phyloP scores from a whole-genome alignment of 1,284 basidiomycete species.

The Rhizoctonia solani region DNA sequence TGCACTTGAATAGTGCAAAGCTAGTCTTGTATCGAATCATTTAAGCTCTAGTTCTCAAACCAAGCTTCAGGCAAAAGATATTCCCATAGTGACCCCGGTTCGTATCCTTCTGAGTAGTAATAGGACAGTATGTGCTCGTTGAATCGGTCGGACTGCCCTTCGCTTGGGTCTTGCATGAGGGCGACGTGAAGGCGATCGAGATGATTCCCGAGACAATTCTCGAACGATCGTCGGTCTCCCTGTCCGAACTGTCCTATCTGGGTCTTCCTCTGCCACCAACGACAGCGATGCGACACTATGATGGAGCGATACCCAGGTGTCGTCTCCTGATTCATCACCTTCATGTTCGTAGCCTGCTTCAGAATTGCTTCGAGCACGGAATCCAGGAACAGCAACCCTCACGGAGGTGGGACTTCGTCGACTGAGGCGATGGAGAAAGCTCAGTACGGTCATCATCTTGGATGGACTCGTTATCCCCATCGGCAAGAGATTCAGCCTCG shows the following conservation, averaged over 20 bases:
- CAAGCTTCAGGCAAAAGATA: constrained; percentile 27
- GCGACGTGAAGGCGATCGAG: constrained; percentile 31
- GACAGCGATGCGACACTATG: constrained; percentile 32
- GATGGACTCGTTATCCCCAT: constrained; percentile 21
- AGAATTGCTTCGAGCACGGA: background rate
- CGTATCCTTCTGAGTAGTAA: background rate
- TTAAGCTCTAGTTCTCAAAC: too few relatives aligned
- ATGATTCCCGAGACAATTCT: constrained; percentile 27
- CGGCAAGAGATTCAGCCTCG: constrained; percentile 34
- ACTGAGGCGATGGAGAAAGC: background rate
- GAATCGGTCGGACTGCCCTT: constrained; percentile 7
- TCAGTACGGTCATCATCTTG: constrained; percentile 15
- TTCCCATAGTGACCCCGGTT: constrained; percentile 27
- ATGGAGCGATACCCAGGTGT: constrained; percentile 22
- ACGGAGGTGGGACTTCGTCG: constrained; percentile 2
- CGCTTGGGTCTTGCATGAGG: constrained; percentile 29
- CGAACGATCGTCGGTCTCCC: constrained; percentile 23
- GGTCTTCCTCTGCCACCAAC: constrained; percentile 7
- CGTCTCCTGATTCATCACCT: constrained; percentile 25
- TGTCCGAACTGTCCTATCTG: constrained; percentile 11
- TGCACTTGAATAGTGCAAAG: too few relatives aligned
- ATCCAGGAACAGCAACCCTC: constrained; percentile 7
- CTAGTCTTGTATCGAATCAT: too few relatives aligned
- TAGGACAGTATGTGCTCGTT: constrained; percentile 8
- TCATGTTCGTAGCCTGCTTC: constrained; percentile 27